Conservation (phyloP, 345 rosid genomes). For the Citrus maxima region DNA sequence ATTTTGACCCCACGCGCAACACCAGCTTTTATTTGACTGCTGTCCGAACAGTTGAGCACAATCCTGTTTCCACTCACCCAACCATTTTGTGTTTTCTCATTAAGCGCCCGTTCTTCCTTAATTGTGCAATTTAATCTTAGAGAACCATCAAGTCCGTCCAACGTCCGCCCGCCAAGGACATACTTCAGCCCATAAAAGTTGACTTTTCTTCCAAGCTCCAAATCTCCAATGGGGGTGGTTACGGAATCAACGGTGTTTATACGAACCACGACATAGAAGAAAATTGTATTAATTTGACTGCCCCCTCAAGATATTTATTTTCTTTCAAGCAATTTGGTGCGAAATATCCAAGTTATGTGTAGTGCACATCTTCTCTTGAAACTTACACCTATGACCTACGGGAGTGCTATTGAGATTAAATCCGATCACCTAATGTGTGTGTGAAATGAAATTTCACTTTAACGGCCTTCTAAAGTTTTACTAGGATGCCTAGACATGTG, state of each 20-base stretch:
- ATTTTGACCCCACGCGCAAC: conserved; percentile 4
- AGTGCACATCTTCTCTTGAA: neutral
- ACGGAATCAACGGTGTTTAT: too few species aligned
- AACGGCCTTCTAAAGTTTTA: neutral
- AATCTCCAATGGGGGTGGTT: too few species aligned
- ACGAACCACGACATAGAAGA: neutral
- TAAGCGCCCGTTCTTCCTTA: neutral
- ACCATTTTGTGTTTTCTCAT: neutral
- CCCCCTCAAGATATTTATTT: neutral
- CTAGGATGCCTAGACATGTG: neutral
- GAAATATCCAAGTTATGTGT: too few species aligned
- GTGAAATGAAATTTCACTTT: neutral
- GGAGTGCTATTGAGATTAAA: neutral
- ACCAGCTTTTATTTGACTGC: neutral
- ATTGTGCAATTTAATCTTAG: neutral
- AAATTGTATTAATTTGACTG: neutral
- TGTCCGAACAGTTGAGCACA: neutral
- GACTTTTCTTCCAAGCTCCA: neutral
- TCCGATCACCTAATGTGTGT: too few species aligned
- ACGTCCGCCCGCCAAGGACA: too few species aligned
- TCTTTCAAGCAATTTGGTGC: neutral
- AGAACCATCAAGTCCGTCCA: neutral
- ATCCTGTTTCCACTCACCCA: neutral
- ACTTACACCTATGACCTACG: neutral
- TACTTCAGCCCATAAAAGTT: neutral